phyloP scores from a whole-genome alignment of 805 yeast species.

The Myxozyma sirexii region DNA sequence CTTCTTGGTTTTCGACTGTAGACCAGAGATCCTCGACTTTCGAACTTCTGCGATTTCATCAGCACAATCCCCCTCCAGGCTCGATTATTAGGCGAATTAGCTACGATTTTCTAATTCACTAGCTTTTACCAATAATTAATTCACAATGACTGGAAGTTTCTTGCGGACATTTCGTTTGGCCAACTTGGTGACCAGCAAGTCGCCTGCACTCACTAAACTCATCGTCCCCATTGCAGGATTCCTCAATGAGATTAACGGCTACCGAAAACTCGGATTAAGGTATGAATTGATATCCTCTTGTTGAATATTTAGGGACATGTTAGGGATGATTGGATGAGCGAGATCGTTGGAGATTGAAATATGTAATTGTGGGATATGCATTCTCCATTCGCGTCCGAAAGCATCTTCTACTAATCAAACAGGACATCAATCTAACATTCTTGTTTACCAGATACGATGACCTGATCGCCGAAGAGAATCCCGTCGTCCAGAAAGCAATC shows the following conservation, averaged over 20 bases:
- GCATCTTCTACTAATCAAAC: too few species aligned
- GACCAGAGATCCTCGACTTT: too few species aligned
- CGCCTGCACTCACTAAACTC: conserved; percentile 75
- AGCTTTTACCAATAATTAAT: background rate
- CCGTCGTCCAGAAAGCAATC: conserved; percentile 82
- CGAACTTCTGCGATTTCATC: too few species aligned
- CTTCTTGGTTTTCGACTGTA: background rate
- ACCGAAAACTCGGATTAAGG: conserved; percentile 90
- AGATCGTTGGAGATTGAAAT: background rate
- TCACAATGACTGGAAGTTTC: conserved; percentile 29
- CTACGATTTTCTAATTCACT: background rate
- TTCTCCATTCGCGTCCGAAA: background rate
- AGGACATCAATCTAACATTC: background rate
- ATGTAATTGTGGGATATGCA: background rate
- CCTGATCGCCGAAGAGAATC: conserved; percentile 82
- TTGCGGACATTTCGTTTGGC: conserved; percentile 29
- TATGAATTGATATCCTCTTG: too few species aligned
- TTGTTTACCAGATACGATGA: conserved; percentile 66
- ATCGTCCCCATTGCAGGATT: conserved; percentile 78
- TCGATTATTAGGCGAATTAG: too few species aligned
- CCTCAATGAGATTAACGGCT: conserved; percentile 77
- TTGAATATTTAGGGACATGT: too few species aligned
- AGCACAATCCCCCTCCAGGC: too few species aligned
- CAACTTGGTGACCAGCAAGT: conserved; percentile 35
- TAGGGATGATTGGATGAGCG: too few species aligned